Evolutionary conservation across 345 rosid genomes (phyloP).

Genomic region (Salix dunnii): DNA sequence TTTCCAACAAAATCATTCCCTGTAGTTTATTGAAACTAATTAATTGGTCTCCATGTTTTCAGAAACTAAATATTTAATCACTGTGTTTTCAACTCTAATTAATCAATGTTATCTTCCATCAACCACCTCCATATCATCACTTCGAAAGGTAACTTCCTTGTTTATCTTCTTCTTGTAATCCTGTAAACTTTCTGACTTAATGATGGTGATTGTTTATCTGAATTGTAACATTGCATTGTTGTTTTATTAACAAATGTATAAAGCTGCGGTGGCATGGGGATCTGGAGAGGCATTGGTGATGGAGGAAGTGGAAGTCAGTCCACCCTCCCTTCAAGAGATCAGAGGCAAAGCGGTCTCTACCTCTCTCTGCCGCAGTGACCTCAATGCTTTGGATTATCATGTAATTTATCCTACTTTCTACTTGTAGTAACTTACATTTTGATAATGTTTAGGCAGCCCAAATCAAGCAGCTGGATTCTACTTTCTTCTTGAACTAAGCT

Average conservation of each 20-base stretch:
- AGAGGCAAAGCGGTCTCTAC: constrained; percentile 78
- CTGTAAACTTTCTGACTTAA: not conserved
- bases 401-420: constrained; percentile 20
- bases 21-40: too few relatives aligned
- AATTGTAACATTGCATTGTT: not conserved
- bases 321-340: constrained; percentile 78
- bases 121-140: not conserved
- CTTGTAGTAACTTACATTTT: not conserved
- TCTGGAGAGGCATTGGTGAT: constrained; percentile 74
- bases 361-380: constrained; percentile 85
- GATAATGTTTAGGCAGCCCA: not conserved
- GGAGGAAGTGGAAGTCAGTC: constrained; percentile 79
- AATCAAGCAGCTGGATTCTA: not conserved
- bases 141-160: not conserved
- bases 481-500: not conserved
- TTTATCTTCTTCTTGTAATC: not conserved
- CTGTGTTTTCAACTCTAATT: too few relatives aligned
- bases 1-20: too few relatives aligned
- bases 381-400: constrained; percentile 83
- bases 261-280: constrained; percentile 95
- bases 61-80: too few relatives aligned
- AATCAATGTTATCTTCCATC: not conserved
- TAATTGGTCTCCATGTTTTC: too few relatives aligned
- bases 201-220: not conserved
- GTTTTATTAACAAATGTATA: not conserved